A percentile compares a stretch with the other conserved stretches of the same genome.
phyloP scores from a whole-genome alignment of 768 basidiomycete species.

The Xerocomellus dryophilus region DNA sequence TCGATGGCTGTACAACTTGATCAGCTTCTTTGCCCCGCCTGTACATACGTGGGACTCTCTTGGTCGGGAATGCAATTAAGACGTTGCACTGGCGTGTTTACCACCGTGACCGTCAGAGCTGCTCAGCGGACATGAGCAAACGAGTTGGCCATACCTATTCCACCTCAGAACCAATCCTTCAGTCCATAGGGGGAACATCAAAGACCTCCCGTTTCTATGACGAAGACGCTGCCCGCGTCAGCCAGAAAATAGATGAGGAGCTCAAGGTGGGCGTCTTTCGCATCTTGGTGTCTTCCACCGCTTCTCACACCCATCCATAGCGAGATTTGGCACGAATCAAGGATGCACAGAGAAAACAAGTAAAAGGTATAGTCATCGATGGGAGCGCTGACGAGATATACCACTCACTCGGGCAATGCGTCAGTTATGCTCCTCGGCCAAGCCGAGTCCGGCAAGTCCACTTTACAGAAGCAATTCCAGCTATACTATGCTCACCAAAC shows the following conservation, averaged over 20 bases:
- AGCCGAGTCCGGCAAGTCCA: slow-evolving; percentile 81
- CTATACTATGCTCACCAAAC: slow-evolving; percentile 71
- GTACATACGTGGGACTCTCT: slow-evolving; percentile 38
- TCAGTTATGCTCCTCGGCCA: slow-evolving; percentile 75
- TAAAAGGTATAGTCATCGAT: slow-evolving; percentile 46
- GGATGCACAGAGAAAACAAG: slow-evolving; percentile 44
- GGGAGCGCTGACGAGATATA: background rate
- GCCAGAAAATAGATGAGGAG: slow-evolving; percentile 55
- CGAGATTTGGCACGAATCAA: slow-evolving; percentile 47
- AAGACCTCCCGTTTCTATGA: slow-evolving; percentile 38
- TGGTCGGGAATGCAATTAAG: slow-evolving; percentile 31
- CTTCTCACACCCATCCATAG: slow-evolving; percentile 30
- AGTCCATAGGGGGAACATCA: slow-evolving; percentile 30
- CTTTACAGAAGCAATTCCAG: slow-evolving; percentile 82
- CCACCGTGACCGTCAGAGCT: slow-evolving; percentile 11
- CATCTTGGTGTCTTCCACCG: background rate
- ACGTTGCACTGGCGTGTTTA: slow-evolving; percentile 21
- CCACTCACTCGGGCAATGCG: slow-evolving; percentile 5
- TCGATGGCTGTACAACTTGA: slow-evolving; percentile 30
- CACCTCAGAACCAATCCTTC: slow-evolving; percentile 31
- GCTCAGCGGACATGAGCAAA: slow-evolving; percentile 26
- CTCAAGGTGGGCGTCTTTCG: slow-evolving; percentile 40
- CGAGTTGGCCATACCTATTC: slow-evolving; percentile 30
- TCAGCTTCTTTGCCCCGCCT: slow-evolving; percentile 35
- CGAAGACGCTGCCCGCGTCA: slow-evolving; percentile 44